A percentile compares a stretch with the other conserved stretches of the same genome.
Evolutionary conservation across 83 land plant genomes (phyloP).

Genomic region (Isoetes engelmannii): DNA sequence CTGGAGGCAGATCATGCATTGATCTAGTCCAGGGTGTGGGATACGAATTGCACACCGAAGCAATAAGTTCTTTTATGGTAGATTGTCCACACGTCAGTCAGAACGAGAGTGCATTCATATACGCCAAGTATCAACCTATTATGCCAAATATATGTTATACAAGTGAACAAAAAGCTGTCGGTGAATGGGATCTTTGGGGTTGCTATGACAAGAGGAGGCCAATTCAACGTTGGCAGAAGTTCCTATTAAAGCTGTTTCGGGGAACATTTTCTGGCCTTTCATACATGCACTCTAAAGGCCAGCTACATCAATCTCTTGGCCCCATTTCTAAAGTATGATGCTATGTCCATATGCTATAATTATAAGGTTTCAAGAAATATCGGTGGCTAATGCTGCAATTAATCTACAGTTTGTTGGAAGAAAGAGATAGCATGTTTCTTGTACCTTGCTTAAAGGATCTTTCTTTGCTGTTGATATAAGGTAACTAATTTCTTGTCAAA

Average conservation of each 20-base stretch:
- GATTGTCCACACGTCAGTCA: too few species aligned
- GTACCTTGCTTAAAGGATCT: conserved; percentile 83
- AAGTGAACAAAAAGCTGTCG: conserved; percentile 36
- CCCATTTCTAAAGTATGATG: conserved; percentile 72
- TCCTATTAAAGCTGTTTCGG: conserved; percentile 56
- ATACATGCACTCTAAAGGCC: conserved; percentile 77
- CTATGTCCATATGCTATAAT: background rate
- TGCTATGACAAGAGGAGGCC: conserved; percentile 43
- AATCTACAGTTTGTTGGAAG: conserved; percentile 55
- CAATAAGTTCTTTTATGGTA: too few species aligned
- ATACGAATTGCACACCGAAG: too few species aligned
- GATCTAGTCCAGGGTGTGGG: too few species aligned
- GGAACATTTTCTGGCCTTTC: conserved; percentile 74
- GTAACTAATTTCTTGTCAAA: conserved; percentile 37
- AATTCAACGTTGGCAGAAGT: conserved; percentile 45
- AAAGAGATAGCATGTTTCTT: conserved; percentile 53
- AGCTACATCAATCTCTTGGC: conserved; percentile 94
- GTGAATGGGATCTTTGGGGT: conserved; percentile 52
- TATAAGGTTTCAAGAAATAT: background rate
- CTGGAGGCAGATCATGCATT: too few species aligned
- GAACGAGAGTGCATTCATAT: too few species aligned
- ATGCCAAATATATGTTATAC: conserved; percentile 15
- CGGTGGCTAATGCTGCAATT: background rate
- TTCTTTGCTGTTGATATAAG: conserved; percentile 85
- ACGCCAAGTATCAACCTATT: too few species aligned